Conservation (phyloP, 306 rosid species). For the Quercus glauca region DNA sequence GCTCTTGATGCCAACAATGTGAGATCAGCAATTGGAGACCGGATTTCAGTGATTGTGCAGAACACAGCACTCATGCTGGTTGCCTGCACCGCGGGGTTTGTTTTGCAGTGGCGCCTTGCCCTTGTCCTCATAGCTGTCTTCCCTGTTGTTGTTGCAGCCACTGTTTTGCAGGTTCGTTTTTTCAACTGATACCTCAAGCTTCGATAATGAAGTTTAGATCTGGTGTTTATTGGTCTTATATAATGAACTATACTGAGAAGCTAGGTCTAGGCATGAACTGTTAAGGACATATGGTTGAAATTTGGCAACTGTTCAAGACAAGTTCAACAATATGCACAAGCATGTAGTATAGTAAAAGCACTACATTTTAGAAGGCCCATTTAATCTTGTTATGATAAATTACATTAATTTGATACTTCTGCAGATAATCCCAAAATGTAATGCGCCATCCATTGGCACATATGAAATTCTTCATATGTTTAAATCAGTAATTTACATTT, state of each 20-base stretch:
- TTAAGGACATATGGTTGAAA: not conserved
- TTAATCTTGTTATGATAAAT: not conserved
- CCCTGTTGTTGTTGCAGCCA: slow-evolving; percentile 98
- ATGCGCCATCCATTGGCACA: not conserved
- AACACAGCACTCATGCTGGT: slow-evolving; percentile 91
- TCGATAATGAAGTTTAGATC: slow-evolving; percentile 1
- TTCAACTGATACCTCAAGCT: slow-evolving; percentile 3
- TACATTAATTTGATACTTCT: not conserved
- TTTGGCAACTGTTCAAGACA: not conserved
- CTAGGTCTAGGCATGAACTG: not conserved
- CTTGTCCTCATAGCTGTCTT: slow-evolving; percentile 92
- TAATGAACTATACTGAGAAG: not conserved
- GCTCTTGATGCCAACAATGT: slow-evolving; percentile 92
- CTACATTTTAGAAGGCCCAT: not conserved
- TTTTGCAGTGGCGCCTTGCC: slow-evolving; percentile 95
- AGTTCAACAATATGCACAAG: not conserved
- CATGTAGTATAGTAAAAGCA: not conserved
- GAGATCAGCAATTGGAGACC: slow-evolving; percentile 90
- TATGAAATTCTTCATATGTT: not conserved
- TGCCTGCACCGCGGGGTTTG: slow-evolving; percentile 92
- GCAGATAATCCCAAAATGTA: not conserved
- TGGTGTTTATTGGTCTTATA: not conserved
- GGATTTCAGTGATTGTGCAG: slow-evolving; percentile 91
- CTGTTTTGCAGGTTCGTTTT: slow-evolving; percentile 80
- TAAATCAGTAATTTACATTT: not conserved